These are phyloP conservation scores for Botrytis hyacinthi DNA, from an alignment of 2,329 filamentous ascomycete species.

Conservation along the genomic window DNA sequence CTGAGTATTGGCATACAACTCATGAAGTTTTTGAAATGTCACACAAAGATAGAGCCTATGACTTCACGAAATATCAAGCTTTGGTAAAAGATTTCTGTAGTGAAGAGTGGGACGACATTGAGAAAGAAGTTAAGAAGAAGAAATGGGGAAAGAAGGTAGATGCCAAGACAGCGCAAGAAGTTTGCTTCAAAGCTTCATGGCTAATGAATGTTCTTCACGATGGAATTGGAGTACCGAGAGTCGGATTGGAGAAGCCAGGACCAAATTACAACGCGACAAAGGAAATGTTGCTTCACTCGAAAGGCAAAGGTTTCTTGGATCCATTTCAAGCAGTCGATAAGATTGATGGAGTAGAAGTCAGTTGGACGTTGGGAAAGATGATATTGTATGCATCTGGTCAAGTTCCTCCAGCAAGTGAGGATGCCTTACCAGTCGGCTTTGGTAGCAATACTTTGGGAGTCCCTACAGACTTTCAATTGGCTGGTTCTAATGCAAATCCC, in stretches of 20 bases:
- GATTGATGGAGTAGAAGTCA: constrained; percentile 86
- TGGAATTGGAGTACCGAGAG: constrained; percentile 86
- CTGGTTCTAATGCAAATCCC: constrained; percentile 54
- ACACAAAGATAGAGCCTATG: constrained; percentile 76
- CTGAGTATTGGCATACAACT: constrained; percentile 98
- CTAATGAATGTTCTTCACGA: constrained; percentile 95
- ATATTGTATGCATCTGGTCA: constrained; percentile 91
- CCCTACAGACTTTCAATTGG: constrained; percentile 79
- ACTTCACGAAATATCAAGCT: constrained; percentile 84
- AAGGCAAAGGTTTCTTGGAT: constrained; percentile 73
- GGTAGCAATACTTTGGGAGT: constrained; percentile 70
- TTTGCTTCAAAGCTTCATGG: constrained; percentile 98
- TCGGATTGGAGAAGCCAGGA: constrained; percentile 68
- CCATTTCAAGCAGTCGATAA: constrained; percentile 92
- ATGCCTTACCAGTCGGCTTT: constrained; percentile 80
- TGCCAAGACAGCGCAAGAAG: constrained; percentile 71
- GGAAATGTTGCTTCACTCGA: constrained; percentile 63
- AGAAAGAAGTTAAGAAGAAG: constrained; percentile 59
- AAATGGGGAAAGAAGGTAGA: constrained; percentile 76
- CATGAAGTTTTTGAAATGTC: constrained; percentile 85
- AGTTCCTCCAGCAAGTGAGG: constrained; percentile 61
- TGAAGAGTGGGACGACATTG: constrained; percentile 76
- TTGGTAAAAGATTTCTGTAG: constrained; percentile 83
- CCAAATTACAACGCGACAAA: constrained; percentile 68
- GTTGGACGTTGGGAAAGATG: constrained; percentile 97